Evolutionary conservation across 1,284 basidiomycete species (phyloP), one percentile per base, ranked within the genome.

Genomic region (Chalciporus piperatoides): DNA sequence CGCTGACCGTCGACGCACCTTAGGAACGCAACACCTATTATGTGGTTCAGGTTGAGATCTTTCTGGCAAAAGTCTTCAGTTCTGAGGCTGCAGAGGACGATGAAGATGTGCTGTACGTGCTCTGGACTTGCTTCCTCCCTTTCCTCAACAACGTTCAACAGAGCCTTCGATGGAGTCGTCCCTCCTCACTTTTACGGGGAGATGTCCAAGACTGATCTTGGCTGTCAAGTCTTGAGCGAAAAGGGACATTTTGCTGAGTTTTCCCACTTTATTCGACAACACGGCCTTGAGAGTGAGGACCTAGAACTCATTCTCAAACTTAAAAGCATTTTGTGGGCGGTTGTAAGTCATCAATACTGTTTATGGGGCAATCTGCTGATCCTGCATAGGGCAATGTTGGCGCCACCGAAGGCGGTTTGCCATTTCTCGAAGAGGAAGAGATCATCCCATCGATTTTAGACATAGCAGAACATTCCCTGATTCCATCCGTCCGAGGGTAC

Each of bases 161-260:
- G 85, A 28, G 75, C 78, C n/a, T 92, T 90, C 55, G 92, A 96
- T 48, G 90, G 90, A 11, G 84, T 86, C 2, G 88, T 93, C 1
- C 97, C 97, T 1, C 85, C 90, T 4, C 96, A 99, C 67, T 98
- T 99, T 70, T 97, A 98, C 60, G 95, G 96, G 19, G 94, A 98
- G 67, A 90, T 99, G 76, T 88, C 92, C 39, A 97, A 97, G 68
- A 99, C 97, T 1, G 86, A 89, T 44, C 85, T 95, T 47, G 97
- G 97, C 0, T 96, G 94, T 67, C 86, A 90, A 62, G 84, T 96
- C 11, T 72, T 99, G 38, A 80, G 84, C 47, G 90, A 94, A 53
- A 93, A 90, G 59, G 92, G 92, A 0, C 92, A 99, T 63, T 95
- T 99, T 62, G 69, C 78, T 6, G 92, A 96, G 52, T 97, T 98